A percentile compares a stretch with the other conserved stretches of the same genome.
These are phyloP conservation scores for Plasmodium coatneyi DNA, from an alignment of 169 alveolate genomes.

Conservation along the genomic window DNA sequence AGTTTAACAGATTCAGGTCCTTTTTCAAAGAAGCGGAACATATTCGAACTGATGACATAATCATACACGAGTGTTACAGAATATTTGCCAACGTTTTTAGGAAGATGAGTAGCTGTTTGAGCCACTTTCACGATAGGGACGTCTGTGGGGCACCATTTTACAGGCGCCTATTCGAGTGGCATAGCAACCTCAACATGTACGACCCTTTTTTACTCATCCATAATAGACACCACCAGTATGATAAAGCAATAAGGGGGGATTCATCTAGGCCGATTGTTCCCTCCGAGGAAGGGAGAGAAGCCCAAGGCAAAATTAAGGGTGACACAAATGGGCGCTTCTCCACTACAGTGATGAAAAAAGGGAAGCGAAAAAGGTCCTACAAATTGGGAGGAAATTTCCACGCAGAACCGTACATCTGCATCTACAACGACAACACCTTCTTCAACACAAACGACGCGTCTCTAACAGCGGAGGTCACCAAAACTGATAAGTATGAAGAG, in stretches of 20 bases:
- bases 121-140: not conserved
- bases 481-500: slow-evolving; percentile 38
- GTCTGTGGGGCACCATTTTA: not conserved
- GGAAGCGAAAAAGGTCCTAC: not conserved
- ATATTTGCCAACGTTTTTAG: not conserved
- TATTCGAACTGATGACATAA: not conserved
- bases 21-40: not conserved
- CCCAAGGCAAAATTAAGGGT: not conserved
- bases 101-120: not conserved
- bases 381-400: not conserved
- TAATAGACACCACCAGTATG: not conserved
- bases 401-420: slow-evolving; percentile 10
- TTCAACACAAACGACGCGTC: not conserved
- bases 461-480: slow-evolving; percentile 12
- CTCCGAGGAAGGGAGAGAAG: not conserved
- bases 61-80: slow-evolving; percentile 27
- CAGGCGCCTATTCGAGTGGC: slow-evolving; percentile 23
- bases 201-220: slow-evolving; percentile 23
- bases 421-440: slow-evolving; percentile 49
- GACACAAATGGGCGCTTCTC: not conserved
- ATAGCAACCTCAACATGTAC: slow-evolving; percentile 36
- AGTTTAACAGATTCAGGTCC: not conserved
- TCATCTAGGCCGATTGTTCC: not conserved
- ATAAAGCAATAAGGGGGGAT: not conserved
- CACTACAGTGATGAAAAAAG: not conserved